phyloP scores from a whole-genome alignment of 257 asterid species.

The Vinca minor region DNA sequence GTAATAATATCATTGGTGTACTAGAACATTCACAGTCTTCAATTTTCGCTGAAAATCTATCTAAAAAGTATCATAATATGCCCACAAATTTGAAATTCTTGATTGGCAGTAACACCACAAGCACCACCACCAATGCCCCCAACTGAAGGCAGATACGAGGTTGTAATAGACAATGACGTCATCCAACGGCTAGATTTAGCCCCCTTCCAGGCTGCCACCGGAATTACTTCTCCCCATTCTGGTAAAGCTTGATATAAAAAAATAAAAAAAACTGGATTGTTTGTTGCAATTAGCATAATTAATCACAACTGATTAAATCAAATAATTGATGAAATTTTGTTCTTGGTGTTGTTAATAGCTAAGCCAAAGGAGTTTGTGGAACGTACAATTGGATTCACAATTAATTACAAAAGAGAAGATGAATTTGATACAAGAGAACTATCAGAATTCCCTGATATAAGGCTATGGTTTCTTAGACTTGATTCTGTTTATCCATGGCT shows the following conservation, averaged over 20 bases:
- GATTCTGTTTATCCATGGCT: conserved; percentile 82
- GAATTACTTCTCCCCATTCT: conserved; percentile 33
- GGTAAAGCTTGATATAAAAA: conserved; percentile 36
- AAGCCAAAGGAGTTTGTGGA: conserved; percentile 54
- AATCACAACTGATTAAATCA: too few relatives aligned
- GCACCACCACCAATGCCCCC: conserved; percentile 71
- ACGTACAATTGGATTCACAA: conserved; percentile 66
- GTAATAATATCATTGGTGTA: too few relatives aligned
- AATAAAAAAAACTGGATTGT: too few relatives aligned
- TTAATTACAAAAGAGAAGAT: conserved; percentile 58
- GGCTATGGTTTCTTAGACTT: conserved; percentile 74
- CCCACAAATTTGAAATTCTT: not conserved
- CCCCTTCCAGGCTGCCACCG: conserved; percentile 50
- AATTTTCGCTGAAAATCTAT: too few relatives aligned
- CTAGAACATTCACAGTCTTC: too few relatives aligned
- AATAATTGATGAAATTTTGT: too few relatives aligned
- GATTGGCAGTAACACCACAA: conserved; percentile 26
- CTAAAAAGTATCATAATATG: too few relatives aligned
- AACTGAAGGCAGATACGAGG: conserved; percentile 56
- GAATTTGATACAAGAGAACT: conserved; percentile 63
- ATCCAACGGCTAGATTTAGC: conserved; percentile 46
- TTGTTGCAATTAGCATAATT: too few relatives aligned
- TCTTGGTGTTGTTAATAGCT: too few relatives aligned
- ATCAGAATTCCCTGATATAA: conserved; percentile 74
- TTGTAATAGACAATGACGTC: conserved; percentile 52